Conservation (phyloP, 108 stramenopile species). For the Cylindrotheca closterium region DNA sequence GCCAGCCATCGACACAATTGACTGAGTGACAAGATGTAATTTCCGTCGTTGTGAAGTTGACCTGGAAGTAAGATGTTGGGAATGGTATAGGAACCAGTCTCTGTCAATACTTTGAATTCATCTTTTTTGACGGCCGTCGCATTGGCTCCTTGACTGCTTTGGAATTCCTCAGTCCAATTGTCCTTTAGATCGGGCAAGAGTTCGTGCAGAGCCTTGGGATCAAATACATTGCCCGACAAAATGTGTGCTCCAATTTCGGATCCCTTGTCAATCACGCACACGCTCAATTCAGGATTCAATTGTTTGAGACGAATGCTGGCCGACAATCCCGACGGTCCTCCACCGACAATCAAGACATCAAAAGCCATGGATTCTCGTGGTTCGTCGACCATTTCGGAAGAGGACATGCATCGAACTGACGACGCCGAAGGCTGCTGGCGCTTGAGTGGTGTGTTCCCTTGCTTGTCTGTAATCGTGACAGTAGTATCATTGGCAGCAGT, state of each 20-base stretch:
- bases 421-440: too few relatives aligned
- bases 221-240: slow-evolving; percentile 98
- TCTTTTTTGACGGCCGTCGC: slow-evolving; percentile 91
- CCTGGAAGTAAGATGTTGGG: slow-evolving; percentile 82
- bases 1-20: slow-evolving; percentile 95
- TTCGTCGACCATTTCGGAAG: slow-evolving; percentile 7
- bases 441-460: too few relatives aligned
- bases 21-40: slow-evolving; percentile 91
- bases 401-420: too few relatives aligned
- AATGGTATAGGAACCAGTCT: slow-evolving; percentile 55
- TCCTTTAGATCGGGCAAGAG: slow-evolving; percentile 76
- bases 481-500: too few relatives aligned
- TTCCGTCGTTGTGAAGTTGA: slow-evolving; percentile 96
- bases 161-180: slow-evolving; percentile 66
- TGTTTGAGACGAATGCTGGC: slow-evolving; percentile 96
- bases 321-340: slow-evolving; percentile 93
- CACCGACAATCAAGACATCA: slow-evolving; percentile 89
- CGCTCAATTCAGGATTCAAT: slow-evolving; percentile 90
- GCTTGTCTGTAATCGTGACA: too few relatives aligned
- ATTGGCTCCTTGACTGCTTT: slow-evolving; percentile 54
- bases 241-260: slow-evolving; percentile 98
- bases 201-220: slow-evolving; percentile 95
- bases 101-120: slow-evolving; percentile 80
- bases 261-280: slow-evolving; percentile 98
- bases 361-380: slow-evolving; percentile 87